A percentile compares a stretch with the other conserved stretches of the same genome.
phyloP scores from a whole-genome alignment of 192 early-diverging fungal species.

The Irineochytrium annulatum region DNA sequence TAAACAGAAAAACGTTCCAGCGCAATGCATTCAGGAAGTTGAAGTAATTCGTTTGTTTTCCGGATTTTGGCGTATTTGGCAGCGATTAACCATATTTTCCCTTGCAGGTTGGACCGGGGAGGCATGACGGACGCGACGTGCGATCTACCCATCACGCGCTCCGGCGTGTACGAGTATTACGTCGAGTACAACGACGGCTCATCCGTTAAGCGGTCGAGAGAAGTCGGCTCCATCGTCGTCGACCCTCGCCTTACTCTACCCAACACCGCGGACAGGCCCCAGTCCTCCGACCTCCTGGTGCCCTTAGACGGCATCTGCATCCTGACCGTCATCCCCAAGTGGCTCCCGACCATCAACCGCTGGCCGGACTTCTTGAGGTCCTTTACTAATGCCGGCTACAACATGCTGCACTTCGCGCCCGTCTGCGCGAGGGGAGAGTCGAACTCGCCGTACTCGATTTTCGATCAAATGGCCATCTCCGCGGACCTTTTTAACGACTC shows the following conservation, averaged over 20 bases:
- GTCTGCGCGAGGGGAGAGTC: conserved; percentile 85
- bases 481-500: conserved; percentile 75
- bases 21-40: conserved; percentile 28
- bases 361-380: conserved; percentile 74
- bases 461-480: conserved; percentile 86
- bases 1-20: conserved; percentile 36
- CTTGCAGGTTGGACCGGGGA: conserved; percentile 33
- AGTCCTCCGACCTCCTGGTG: conserved; percentile 36
- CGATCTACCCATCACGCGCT: conserved; percentile 55
- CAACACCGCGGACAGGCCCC: conserved; percentile 13
- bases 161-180: conserved; percentile 89
- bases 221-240: conserved; percentile 71
- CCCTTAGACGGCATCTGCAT: conserved; percentile 87
- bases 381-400: conserved; percentile 81
- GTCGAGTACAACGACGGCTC: conserved; percentile 53
- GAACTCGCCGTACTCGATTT: conserved; percentile 97
- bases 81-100: background rate
- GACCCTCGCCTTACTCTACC: conserved; percentile 75
- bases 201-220: conserved; percentile 26
- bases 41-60: background rate
- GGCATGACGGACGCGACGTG: conserved; percentile 58
- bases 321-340: conserved; percentile 93
- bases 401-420: conserved; percentile 98
- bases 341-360: conserved; percentile 76
- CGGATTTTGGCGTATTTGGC: background rate